Base-by-base conservation (phyloP, 2,329 filamentous ascomycete genomes). In the Botrytis cinerea region DNA sequence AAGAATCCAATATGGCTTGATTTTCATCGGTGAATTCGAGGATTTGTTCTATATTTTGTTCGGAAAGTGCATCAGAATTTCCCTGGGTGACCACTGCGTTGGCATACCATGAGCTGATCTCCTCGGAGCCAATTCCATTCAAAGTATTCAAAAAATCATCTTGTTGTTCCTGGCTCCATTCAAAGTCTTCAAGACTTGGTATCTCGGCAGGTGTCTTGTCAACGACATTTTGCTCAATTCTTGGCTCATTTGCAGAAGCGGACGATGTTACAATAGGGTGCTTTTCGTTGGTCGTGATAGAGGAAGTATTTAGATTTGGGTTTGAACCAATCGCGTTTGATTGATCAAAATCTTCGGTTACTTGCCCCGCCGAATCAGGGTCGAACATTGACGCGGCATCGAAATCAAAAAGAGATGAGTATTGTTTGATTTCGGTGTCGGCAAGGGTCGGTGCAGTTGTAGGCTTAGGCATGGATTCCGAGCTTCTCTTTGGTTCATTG, bases 261-360 rank as follows among this genome's bases (percentile, higher is more conserved):
- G 12, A 54, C 48, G 0, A 28, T n/a, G 12, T 16, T 7, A 7
- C 2, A 54, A 28, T 54, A 14, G 12, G 12, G n/a, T 54, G 0
- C 0, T n/a, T 4, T n/a, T 18, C 61, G 16, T 18, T 8, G 0
- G 0, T 22, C 0, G n/a, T n/a, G 2, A 7, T 1, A 45, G 14
- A 8, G 7, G 8, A 32, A 54, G 25, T 12, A 8, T 28, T 28
- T 1, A 16, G 12, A 16, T 54, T 25, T n/a, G 5, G 5, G 7
- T 54, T 8, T 54, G 48, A 1, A 54, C 6, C 2, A 16, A 8
- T 54, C 12, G 25, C 25, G 25, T 16, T 28, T 25, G 7, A n/a
- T n/a, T n/a, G 48, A 54, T 28, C 48, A n/a, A 54, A 3, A 5
- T 3, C 2, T 3, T 54, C 48, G 48, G 12, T 0, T 51, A 48